A percentile compares a stretch with the other conserved stretches of the same genome.
phyloP scores from a whole-genome alignment of 2,329 filamentous ascomycete genomes.

The Fusarium sp. region DNA sequence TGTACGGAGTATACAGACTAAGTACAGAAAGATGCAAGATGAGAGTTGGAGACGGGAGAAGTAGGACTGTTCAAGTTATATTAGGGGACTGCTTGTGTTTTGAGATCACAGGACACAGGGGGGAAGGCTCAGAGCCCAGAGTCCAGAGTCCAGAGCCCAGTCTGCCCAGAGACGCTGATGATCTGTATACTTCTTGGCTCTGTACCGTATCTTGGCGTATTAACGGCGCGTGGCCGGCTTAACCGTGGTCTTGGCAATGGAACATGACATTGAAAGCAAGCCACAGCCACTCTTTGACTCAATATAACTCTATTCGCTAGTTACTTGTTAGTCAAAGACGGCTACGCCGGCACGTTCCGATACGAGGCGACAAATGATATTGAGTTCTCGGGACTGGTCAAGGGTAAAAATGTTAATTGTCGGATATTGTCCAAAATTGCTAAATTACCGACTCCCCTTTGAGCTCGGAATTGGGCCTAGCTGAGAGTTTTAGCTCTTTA shows the following conservation, averaged over 20 bases:
- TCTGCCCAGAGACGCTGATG: too few relatives aligned
- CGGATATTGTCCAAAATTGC: too few relatives aligned
- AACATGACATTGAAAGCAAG: too few relatives aligned
- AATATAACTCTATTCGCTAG: not conserved
- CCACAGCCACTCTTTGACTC: too few relatives aligned
- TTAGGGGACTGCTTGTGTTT: not conserved
- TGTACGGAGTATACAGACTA: not conserved
- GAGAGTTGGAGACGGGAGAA: not conserved
- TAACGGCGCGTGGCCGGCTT: constrained; percentile 31
- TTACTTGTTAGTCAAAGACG: not conserved
- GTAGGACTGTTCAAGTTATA: constrained; percentile 25
- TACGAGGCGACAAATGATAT: constrained; percentile 7
- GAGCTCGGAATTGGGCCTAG: too few relatives aligned
- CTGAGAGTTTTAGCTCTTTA: too few relatives aligned
- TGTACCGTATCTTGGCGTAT: constrained; percentile 35
- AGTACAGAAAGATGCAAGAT: not conserved
- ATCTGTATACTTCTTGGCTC: constrained; percentile 39
- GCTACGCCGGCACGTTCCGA: constrained; percentile 13
- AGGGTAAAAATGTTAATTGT: not conserved
- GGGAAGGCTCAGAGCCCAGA: not conserved
- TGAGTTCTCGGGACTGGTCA: not conserved
- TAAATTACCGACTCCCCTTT: not conserved
- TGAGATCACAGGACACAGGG: constrained; percentile 1
- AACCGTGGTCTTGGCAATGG: constrained; percentile 39
- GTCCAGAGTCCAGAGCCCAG: too few relatives aligned